These are phyloP conservation scores for Scheffersomyces amazonensis DNA, from an alignment of 805 yeast species.

Conservation along the genomic window DNA sequence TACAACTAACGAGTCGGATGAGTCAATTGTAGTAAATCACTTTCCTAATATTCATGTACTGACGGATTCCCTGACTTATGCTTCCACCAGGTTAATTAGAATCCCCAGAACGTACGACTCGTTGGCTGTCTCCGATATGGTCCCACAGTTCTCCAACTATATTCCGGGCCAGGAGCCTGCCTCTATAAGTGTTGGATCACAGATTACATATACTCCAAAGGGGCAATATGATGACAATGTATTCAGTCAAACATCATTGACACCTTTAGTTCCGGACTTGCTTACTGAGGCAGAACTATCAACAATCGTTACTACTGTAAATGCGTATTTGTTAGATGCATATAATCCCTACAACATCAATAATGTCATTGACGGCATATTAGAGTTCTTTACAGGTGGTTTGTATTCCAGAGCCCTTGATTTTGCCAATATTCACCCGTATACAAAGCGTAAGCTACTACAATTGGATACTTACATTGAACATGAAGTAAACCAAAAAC, in stretches of 20 bases:
- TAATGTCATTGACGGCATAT: slow-evolving; percentile 32
- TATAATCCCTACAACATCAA: slow-evolving; percentile 29
- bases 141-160: slow-evolving; percentile 54
- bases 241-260: slow-evolving; percentile 52
- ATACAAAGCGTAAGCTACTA: slow-evolving; percentile 27
- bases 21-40: slow-evolving; percentile 54
- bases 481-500: slow-evolving; percentile 14
- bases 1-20: too few relatives aligned
- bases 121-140: slow-evolving; percentile 25
- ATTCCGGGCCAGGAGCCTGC: slow-evolving; percentile 67
- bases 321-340: slow-evolving; percentile 37
- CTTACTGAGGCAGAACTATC: slow-evolving; percentile 34
- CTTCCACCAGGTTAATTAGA: slow-evolving; percentile 56
- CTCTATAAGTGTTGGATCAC: slow-evolving; percentile 27
- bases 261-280: slow-evolving; percentile 38
- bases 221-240: slow-evolving; percentile 40
- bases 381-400: slow-evolving; percentile 40
- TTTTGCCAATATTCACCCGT: slow-evolving; percentile 11
- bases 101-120: slow-evolving; percentile 52
- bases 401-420: slow-evolving; percentile 23
- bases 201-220: slow-evolving; percentile 25
- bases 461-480: slow-evolving; percentile 37
- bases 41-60: slow-evolving; percentile 58
- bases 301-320: slow-evolving; percentile 43
- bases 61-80: slow-evolving; percentile 21